A percentile compares a stretch with the other conserved stretches of the same genome.
Conservation (phyloP, 2,329 filamentous ascomycete genomes). For the Cryphonectria radicalis region DNA sequence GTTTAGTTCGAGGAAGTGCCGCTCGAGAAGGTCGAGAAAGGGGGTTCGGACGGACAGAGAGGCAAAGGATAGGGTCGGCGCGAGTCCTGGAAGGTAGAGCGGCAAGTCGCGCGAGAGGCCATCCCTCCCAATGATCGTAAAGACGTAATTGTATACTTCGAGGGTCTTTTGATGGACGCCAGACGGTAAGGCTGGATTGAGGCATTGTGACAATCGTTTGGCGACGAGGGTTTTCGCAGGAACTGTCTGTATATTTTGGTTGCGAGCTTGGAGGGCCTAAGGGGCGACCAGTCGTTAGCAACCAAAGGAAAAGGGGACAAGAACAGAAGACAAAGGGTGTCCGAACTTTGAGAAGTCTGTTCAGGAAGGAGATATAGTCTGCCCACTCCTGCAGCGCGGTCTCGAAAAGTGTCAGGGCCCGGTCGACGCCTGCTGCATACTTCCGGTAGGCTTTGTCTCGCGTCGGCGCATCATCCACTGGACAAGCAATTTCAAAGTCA, state of each 20-base stretch:
- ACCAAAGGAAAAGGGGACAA: slow-evolving; percentile 1
- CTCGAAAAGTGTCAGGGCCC: slow-evolving; percentile 87
- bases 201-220: slow-evolving; percentile 90
- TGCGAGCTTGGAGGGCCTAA: slow-evolving; percentile 88
- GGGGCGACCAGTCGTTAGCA: slow-evolving; percentile 34
- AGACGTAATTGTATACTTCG: slow-evolving; percentile 91
- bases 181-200: slow-evolving; percentile 90
- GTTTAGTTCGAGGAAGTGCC: slow-evolving; percentile 74
- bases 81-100: slow-evolving; percentile 87
- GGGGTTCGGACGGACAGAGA: slow-evolving; percentile 87
- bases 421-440: slow-evolving; percentile 87
- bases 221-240: slow-evolving; percentile 84
- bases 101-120: slow-evolving; percentile 80
- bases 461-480: slow-evolving; percentile 46
- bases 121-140: slow-evolving; percentile 81
- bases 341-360: slow-evolving; percentile 80
- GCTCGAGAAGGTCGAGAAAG: slow-evolving; percentile 83
- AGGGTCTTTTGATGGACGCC: slow-evolving; percentile 97
- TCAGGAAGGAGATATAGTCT: slow-evolving; percentile 97
- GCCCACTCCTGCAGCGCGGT: slow-evolving; percentile 97
- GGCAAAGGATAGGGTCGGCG: slow-evolving; percentile 89
- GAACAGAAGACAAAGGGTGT: not conserved
- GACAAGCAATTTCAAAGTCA: slow-evolving; percentile 11
- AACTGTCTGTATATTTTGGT: slow-evolving; percentile 70
- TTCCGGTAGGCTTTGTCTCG: slow-evolving; percentile 78